Evolutionary conservation across 768 basidiomycete genomes (phyloP), one percentile per base, ranked within the genome.

Genomic region (Trametes elegans): DNA sequence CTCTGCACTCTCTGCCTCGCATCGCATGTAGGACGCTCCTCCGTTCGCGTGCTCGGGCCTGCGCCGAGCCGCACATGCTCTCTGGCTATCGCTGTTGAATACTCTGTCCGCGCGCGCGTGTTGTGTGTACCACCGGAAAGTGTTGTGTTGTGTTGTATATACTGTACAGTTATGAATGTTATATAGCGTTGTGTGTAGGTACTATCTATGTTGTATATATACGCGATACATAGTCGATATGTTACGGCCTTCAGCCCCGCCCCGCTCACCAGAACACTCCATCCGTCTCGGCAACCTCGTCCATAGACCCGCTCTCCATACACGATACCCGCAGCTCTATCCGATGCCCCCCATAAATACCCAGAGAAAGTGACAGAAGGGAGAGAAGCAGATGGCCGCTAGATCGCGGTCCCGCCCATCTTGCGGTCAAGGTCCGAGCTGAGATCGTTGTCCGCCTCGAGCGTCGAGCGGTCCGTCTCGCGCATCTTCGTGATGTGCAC

Each of bases 121-220:
- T 18, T 10, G 7, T 13, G 42, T 44, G 51, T 35, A 44, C 34
- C n/a, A n/a, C 21, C n/a, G 32, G n/a, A 24, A 11, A n/a, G 32
- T 19, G 11, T 10, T 8, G 18, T 26, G 23, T n/a, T 43, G 41
- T 43, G 50, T 24, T 47, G 32, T 47, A 18, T 23, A 35, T 53
- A 53, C 31, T 53, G 51, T 53, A 53, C 51, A 44, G 24, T 19
- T 41, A 41, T 14, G 49, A 39, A 42, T 53, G 31, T 8, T 11
- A 46, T 13, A 14, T 7, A 29, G 19, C 8, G 19, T 10, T 53
- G 42, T 43, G 28, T 53, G 34, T 53, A 44, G 31, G 42, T 44
- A 52, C 24, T 57, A 58, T 58, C 45, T 58, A 58, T 53, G 51
- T 42, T 58, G 57, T 58, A 58, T 53, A 58, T 58, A 58, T 58